Evolutionary conservation across 2,329 filamentous ascomycete genomes (phyloP), one percentile per base, ranked within the genome.

Genomic region (Stemphylium vesicarium): DNA sequence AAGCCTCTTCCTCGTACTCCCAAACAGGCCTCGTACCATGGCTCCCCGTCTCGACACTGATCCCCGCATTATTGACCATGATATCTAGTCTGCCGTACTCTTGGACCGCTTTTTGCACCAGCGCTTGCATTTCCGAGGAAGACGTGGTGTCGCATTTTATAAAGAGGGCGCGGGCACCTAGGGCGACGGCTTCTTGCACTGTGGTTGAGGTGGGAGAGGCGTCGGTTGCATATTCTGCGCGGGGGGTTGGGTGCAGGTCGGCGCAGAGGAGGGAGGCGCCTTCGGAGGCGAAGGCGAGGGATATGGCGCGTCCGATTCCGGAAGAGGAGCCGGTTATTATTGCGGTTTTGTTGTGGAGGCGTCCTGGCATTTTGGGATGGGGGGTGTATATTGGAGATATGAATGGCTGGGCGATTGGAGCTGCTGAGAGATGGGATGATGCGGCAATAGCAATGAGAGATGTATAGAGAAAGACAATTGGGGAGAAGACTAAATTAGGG

Each of bases 71-170:
- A 45, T 77, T 77, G 5, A 76, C 65, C 67, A 77, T 72, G 29
- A 72, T 78, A 56, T 86, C 84, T 13, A 86, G 69, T 5, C 83
- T 72, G 0, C 82, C 82, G 64, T 82, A 85, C 29, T 69, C 57
- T 8, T 70, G 49, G 0, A 79, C 78, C 0, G 76, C 73, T 31
- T 72, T 64, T 1, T 70, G 64, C 3, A 86, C 65, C 3, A 77
- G 74, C 0, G 62, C 53, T 12, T 79, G 75, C 1, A 85, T 79
- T 7, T 79, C 72, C 0, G 59, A 57, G 13, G 77, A 66, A 11
- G 77, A 67, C 4, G 75, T 71, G 3, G 84, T 81, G 64, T 86
- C 73, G 43, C 70, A 70, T 49, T 70, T 69, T 2, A 70, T 57
- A 59, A 78, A 79, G 1, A 76, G 68, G 11, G 70, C 69, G 39